These are phyloP conservation scores for Echites panduratus DNA, from an alignment of 257 asterid genomes.

Conservation along the genomic window DNA sequence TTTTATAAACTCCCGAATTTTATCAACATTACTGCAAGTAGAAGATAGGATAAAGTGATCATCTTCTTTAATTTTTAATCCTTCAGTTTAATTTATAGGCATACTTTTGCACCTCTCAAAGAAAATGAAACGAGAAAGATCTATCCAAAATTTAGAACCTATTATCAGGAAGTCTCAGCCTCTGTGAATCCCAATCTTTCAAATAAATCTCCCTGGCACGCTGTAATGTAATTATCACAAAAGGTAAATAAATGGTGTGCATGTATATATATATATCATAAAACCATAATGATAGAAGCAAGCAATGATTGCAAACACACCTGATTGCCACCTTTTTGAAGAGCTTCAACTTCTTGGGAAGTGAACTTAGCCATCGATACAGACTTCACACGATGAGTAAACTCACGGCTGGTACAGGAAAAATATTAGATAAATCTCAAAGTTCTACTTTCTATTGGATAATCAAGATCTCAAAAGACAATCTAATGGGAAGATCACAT, in stretches of 20 bases:
- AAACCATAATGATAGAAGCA: background rate
- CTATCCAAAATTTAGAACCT: constrained; percentile 41
- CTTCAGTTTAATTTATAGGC: background rate
- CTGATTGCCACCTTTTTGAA: constrained; percentile 97
- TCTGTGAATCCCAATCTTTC: constrained; percentile 68
- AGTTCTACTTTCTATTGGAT: constrained; percentile 4
- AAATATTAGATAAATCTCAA: constrained; percentile 12
- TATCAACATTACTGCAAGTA: constrained; percentile 66
- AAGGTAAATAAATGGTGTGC: background rate
- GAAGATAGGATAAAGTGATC: background rate
- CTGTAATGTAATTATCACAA: constrained; percentile 36
- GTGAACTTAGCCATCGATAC: constrained; percentile 95
- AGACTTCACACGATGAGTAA: constrained; percentile 97
- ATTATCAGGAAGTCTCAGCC: constrained; percentile 65
- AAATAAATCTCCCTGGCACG: constrained; percentile 85
- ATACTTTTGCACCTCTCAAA: background rate
- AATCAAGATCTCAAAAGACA: constrained; percentile 4
- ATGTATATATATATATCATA: background rate
- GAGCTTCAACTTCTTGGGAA: constrained; percentile 90
- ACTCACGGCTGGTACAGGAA: constrained; percentile 76
- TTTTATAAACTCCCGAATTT: constrained; percentile 75
- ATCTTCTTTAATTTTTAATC: background rate
- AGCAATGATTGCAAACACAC: constrained; percentile 23
- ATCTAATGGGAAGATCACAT: background rate
- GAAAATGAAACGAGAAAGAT: background rate